Conservation (phyloP, 2,329 filamentous ascomycete species). For the Talaromyces sp. region DNA sequence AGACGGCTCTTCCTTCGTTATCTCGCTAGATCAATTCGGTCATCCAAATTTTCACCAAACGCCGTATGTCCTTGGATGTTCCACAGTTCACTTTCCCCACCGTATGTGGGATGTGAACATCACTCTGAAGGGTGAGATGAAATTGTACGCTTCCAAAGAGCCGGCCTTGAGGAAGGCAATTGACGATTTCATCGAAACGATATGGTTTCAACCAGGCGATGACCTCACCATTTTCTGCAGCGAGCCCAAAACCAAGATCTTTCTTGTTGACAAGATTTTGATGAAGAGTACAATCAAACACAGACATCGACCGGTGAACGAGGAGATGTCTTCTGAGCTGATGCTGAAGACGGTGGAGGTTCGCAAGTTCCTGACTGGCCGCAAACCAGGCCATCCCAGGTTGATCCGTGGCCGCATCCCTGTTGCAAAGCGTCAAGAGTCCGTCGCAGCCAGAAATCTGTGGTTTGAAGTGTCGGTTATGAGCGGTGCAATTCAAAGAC, state of each 20-base stretch:
- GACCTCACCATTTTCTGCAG: constrained; percentile 29
- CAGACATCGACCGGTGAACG: constrained; percentile 21
- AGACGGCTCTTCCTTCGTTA: constrained; percentile 28
- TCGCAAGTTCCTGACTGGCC: constrained; percentile 34
- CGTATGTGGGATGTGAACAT: constrained; percentile 40
- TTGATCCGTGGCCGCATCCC: constrained; percentile 29
- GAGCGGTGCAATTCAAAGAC: constrained; percentile 33
- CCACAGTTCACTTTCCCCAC: constrained; percentile 39
- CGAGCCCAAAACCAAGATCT: constrained; percentile 23
- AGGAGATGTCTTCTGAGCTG: constrained; percentile 22
- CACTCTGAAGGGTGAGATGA: constrained; percentile 28
- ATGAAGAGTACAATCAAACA: constrained; percentile 36
- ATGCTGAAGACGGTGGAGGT: constrained; percentile 38
- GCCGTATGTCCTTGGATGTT: constrained; percentile 29
- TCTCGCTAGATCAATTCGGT: constrained; percentile 34
- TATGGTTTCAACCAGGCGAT: constrained; percentile 33
- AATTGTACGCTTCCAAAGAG: constrained; percentile 22
- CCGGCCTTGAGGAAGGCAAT: constrained; percentile 29
- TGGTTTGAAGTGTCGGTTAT: constrained; percentile 42
- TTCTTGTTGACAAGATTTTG: constrained; percentile 32
- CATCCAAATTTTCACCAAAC: constrained; percentile 27
- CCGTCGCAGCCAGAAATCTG: not conserved
- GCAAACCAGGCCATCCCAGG: constrained; percentile 22
- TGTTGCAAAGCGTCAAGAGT: not conserved
- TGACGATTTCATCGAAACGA: constrained; percentile 30